Evolutionary conservation across 2,329 filamentous ascomycete genomes (phyloP).

Genomic region (Niveomyces coronatus): DNA sequence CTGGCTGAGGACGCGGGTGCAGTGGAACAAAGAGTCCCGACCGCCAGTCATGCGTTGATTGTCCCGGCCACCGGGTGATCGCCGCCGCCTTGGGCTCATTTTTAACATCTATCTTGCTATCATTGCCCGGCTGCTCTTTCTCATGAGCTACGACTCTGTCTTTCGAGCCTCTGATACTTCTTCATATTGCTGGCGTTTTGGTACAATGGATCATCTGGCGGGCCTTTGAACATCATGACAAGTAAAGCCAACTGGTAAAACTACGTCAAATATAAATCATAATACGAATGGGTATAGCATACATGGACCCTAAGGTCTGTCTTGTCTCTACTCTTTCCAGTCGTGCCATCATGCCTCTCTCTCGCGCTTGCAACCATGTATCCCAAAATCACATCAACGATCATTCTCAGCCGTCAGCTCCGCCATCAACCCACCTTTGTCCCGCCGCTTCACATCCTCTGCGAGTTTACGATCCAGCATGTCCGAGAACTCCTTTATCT

Average conservation of each 20-base stretch:
- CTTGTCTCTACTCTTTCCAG: too few species aligned
- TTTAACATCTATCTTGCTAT: too few species aligned
- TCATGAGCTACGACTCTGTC: neutral
- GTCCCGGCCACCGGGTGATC: too few species aligned
- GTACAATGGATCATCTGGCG: too few species aligned
- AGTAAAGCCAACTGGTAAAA: too few species aligned
- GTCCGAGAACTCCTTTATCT: constrained; percentile 69
- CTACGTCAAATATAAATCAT: too few species aligned
- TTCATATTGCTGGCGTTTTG: too few species aligned
- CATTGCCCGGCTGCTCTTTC: too few species aligned
- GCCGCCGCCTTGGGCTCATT: neutral
- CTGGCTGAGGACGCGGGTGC: constrained; percentile 84
- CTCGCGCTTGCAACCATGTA: neutral
- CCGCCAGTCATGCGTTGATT: constrained; percentile 86
- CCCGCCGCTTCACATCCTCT: constrained; percentile 66
- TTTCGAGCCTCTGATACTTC: too few species aligned
- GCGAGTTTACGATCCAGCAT: constrained; percentile 64
- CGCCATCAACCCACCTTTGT: constrained; percentile 68
- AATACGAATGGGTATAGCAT: too few species aligned
- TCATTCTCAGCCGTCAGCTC: constrained; percentile 79
- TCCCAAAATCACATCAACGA: constrained; percentile 27
- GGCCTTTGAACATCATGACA: too few species aligned
- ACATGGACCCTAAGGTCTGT: too few species aligned
- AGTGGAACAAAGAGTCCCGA: constrained; percentile 91
- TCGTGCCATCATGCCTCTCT: neutral